Evolutionary conservation across 2,329 filamentous ascomycete species (phyloP), one percentile per base, ranked within the genome.

Genomic region (Alternaria incomplexa): DNA sequence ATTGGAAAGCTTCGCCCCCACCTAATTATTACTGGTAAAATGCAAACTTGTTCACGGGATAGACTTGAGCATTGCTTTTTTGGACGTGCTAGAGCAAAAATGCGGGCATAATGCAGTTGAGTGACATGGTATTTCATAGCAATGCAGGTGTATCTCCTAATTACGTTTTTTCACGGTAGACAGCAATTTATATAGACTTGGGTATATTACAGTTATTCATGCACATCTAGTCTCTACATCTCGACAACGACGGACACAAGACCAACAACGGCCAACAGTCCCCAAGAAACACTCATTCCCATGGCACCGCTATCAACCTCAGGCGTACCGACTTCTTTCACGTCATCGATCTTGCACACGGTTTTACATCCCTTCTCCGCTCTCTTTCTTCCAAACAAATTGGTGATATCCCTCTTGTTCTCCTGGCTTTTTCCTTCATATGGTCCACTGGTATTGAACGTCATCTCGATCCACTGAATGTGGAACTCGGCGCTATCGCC

Each of bases 391-490:
- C 65, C 64, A 44, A 68, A 66, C 43, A 68, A 32, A 26, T 60
- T 46, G 28, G 43, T 60, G 1, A 61, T 44, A 45, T 61, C 64
- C 44, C 75, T 59, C 61, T 75, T 77, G 9, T 70, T 58, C 5
- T 48, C 47, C 25, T 52, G 15, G 7, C 62, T 43, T 2, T 59
- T 62, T 6, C 78, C 78, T 8, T 65, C 62, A 3, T 78, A 76
- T 5, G 75, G 70, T 22, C 78, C 79, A 54, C 71, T 76, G 4
- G 78, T 80, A 55, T 82, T 82, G 59, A 85, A 89, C 22, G 87
- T 81, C 77, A 90, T 82, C 70, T 90, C 86, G 47, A 89, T 84
- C 87, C 87, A 90, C 78, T 88, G 85, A 17, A 90, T 82, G 70
- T 90, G 85, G 69, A 90, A 79, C 64, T 83, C 84, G 0, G 87